Conservation (phyloP, 2,329 filamentous ascomycete species). For the Myriosclerotinia scirpicola region DNA sequence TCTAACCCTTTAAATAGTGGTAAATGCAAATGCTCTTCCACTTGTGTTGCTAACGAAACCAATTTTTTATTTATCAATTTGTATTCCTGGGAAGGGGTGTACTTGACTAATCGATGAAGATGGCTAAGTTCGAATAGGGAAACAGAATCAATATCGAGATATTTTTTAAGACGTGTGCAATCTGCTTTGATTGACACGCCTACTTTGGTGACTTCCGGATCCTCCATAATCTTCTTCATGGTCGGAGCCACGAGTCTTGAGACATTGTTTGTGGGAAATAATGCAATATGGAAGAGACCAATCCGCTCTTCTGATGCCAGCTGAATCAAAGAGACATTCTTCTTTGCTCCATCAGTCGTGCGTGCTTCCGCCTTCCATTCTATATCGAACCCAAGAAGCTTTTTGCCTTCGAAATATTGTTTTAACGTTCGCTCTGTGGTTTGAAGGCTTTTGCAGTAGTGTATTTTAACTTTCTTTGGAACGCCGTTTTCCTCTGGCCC, state of each 20-base stretch:
- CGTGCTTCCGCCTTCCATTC: conserved; percentile 69
- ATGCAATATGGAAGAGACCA: conserved; percentile 76
- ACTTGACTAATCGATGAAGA: conserved; percentile 74
- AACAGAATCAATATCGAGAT: conserved; percentile 60
- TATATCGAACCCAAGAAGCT: conserved; percentile 82
- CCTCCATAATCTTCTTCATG: conserved; percentile 71
- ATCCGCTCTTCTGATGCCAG: conserved; percentile 75
- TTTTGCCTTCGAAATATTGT: conserved; percentile 65
- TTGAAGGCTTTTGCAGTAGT: conserved; percentile 72
- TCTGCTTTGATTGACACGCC: conserved; percentile 77
- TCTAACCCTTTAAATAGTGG: conserved; percentile 74
- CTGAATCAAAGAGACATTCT: conserved; percentile 80
- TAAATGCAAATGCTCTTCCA: conserved; percentile 67
- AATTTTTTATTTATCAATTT: conserved; percentile 63
- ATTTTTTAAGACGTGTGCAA: conserved; percentile 65
- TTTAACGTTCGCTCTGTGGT: conserved; percentile 64
- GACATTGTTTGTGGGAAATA: conserved; percentile 50
- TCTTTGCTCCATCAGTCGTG: conserved; percentile 52
- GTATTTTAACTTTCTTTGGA: conserved; percentile 60
- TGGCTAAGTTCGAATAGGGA: conserved; percentile 82
- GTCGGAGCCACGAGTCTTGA: conserved; percentile 67
- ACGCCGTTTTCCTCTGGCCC: conserved; percentile 45
- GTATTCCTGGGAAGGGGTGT: conserved; percentile 51
- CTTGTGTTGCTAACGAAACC: conserved; percentile 67
- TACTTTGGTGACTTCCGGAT: conserved; percentile 66